These are phyloP conservation scores for Colletotrichum sidae DNA, from an alignment of 2,329 filamentous ascomycete species.

Conservation along the genomic window DNA sequence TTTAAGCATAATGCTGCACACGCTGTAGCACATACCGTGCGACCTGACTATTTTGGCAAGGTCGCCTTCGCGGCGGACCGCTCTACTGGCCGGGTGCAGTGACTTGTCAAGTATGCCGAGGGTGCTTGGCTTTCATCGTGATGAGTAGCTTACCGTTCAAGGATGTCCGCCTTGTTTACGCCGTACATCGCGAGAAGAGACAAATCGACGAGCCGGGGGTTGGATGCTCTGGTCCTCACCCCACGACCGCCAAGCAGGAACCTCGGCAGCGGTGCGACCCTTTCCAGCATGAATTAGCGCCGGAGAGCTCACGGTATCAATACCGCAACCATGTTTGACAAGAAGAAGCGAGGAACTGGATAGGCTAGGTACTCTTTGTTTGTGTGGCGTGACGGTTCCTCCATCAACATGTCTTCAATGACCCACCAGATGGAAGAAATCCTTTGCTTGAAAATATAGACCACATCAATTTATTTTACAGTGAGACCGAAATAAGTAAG, in stretches of 20 bases:
- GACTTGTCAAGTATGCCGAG: neutral
- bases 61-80: neutral
- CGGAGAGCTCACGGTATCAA: neutral
- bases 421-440: too few relatives aligned
- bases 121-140: neutral
- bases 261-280: slow-evolving; percentile 4
- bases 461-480: too few relatives aligned
- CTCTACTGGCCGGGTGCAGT: slow-evolving; percentile 7
- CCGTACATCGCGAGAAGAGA: too few relatives aligned
- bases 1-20: too few relatives aligned
- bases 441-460: too few relatives aligned
- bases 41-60: neutral
- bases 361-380: neutral
- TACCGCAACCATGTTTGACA: neutral
- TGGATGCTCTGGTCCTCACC: neutral
- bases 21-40: neutral
- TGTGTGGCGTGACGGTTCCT: too few relatives aligned
- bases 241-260: neutral
- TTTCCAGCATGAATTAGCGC: neutral
- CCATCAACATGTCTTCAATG: too few relatives aligned
- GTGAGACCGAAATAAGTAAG: too few relatives aligned
- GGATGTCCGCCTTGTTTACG: too few relatives aligned
- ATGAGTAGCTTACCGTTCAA: neutral
- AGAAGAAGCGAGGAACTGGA: neutral
- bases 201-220: too few relatives aligned